phyloP scores from a whole-genome alignment of 495 filamentous ascomycete species.

The Talaromyces trachyspermus region DNA sequence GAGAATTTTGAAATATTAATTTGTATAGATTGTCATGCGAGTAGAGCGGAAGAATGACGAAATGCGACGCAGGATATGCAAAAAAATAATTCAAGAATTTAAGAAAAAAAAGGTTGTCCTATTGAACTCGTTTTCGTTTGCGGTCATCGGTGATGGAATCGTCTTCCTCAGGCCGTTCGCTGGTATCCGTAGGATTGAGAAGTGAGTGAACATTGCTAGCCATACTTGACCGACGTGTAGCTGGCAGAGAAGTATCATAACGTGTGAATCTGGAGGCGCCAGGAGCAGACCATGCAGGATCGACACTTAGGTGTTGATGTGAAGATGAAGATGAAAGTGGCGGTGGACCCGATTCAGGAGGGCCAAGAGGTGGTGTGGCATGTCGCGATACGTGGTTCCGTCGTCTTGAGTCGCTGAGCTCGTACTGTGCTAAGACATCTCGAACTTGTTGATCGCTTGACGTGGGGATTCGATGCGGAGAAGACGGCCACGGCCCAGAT shows the following conservation, averaged over 20 bases:
- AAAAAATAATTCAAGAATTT: constrained; percentile 8
- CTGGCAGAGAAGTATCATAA: constrained; percentile 46
- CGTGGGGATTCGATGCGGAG: constrained; percentile 60
- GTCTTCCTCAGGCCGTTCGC: constrained; percentile 65
- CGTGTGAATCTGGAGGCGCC: constrained; percentile 34
- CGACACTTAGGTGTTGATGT: constrained; percentile 34
- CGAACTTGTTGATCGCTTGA: constrained; percentile 73
- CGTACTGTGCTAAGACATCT: constrained; percentile 76
- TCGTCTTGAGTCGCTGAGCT: constrained; percentile 56
- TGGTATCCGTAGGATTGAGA: constrained; percentile 80
- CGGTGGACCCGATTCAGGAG: constrained; percentile 34
- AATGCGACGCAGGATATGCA: too few relatives aligned
- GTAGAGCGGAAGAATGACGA: too few relatives aligned
- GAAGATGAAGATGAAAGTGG: constrained; percentile 19
- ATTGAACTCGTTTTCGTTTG: constrained; percentile 72
- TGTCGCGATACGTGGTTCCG: constrained; percentile 57
- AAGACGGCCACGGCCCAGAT: constrained; percentile 75
- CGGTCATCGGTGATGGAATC: constrained; percentile 53
- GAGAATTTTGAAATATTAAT: constrained; percentile 11
- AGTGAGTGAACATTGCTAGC: constrained; percentile 69
- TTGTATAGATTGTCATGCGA: constrained; percentile 11
- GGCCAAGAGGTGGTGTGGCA: constrained; percentile 55
- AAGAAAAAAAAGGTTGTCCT: constrained; percentile 16
- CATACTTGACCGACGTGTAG: constrained; percentile 66
- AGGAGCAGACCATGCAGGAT: constrained; percentile 52